Evolutionary conservation across 169 alveolate species (phyloP).

Genomic region (Neospora caninum): DNA sequence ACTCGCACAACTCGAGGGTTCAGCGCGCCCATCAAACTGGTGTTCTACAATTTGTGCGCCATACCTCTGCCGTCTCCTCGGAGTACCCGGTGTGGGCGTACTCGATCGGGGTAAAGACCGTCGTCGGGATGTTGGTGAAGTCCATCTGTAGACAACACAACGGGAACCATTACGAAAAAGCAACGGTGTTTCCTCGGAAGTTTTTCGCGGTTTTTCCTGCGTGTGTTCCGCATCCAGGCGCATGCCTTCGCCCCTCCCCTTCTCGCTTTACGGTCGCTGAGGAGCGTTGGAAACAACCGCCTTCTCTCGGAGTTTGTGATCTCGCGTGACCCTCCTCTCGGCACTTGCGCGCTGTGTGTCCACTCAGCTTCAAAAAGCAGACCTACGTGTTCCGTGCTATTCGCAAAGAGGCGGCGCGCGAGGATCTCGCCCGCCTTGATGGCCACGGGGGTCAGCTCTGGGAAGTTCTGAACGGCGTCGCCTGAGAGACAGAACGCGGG

Average conservation of each 20-base stretch:
- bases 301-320: too few relatives aligned
- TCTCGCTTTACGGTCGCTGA: too few relatives aligned
- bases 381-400: constrained; percentile 49
- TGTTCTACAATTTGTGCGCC: not conserved
- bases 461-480: constrained; percentile 85
- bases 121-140: constrained; percentile 92
- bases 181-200: not conserved
- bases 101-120: constrained; percentile 98
- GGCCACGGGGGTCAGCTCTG: constrained; percentile 98
- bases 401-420: constrained; percentile 92
- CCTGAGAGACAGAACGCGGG: not conserved
- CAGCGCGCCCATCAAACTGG: too few relatives aligned
- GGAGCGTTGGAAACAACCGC: too few relatives aligned
- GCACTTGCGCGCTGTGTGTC: too few relatives aligned
- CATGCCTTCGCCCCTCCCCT: too few relatives aligned
- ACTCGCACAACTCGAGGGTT: too few relatives aligned
- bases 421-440: constrained; percentile 95
- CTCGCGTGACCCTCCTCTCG: too few relatives aligned
- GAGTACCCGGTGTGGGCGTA: constrained; percentile 95
- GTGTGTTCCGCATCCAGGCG: too few relatives aligned
- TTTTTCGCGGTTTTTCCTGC: too few relatives aligned
- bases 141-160: constrained; percentile 78
- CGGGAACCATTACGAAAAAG: not conserved
- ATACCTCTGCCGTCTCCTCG: constrained; percentile 93
- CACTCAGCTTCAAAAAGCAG: too few relatives aligned